These are phyloP conservation scores for Diaporthe longicolla DNA, from an alignment of 2,329 filamentous ascomycete genomes.

Conservation along the genomic window DNA sequence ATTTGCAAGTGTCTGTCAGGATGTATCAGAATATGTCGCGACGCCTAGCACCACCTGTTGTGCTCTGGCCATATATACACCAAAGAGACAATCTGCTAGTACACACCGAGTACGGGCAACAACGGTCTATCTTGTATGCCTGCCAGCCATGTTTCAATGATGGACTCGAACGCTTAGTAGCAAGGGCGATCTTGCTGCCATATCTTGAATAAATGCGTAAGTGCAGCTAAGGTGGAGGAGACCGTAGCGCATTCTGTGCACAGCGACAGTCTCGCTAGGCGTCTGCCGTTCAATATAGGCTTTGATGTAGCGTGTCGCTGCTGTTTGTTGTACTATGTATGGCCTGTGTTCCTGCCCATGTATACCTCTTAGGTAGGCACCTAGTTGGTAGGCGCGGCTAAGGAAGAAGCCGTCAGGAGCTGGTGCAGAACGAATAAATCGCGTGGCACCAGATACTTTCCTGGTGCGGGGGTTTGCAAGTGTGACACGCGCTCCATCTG, in stretches of 20 bases:
- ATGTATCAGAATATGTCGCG: not conserved
- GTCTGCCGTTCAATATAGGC: too few relatives aligned
- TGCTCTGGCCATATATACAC: not conserved
- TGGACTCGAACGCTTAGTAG: not conserved
- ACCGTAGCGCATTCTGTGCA: too few relatives aligned
- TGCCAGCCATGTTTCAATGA: not conserved
- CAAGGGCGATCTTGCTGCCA: not conserved
- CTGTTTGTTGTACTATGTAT: not conserved
- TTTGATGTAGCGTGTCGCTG: not conserved
- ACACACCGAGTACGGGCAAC: too few relatives aligned
- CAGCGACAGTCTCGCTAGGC: not conserved
- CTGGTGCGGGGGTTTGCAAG: too few relatives aligned
- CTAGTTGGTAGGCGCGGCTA: not conserved
- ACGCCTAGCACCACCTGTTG: not conserved
- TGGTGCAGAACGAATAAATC: not conserved
- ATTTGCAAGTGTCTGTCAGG: not conserved
- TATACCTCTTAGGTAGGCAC: too few relatives aligned
- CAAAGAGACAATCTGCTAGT: too few relatives aligned
- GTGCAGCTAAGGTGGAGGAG: too few relatives aligned
- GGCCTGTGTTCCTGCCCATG: not conserved
- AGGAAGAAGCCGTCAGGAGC: not conserved
- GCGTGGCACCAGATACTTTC: not conserved
- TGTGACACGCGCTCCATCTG: too few relatives aligned
- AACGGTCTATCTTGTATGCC: not conserved
- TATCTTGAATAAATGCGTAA: not conserved